Evolutionary conservation across 2,329 filamentous ascomycete genomes (phyloP), one percentile per base, ranked within the genome.

Genomic region (Hymenoscyphus infarciens): DNA sequence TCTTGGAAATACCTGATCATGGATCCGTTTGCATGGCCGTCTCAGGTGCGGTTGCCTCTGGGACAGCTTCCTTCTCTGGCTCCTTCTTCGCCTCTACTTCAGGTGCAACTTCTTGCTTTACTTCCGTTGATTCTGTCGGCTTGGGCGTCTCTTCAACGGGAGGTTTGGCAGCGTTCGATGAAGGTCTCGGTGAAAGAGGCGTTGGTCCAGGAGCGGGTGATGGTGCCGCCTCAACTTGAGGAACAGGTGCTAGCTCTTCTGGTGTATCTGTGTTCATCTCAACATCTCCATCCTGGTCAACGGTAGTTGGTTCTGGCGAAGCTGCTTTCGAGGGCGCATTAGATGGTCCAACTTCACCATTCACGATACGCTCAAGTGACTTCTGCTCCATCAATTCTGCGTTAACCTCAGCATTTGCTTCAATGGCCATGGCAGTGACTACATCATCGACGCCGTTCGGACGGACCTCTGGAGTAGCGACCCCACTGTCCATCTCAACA

Each of bases 401-500:
- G 45, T 67, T 72, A 31, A 73, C 67, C 55, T 76, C 74, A 1
- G 74, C 72, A 57, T 76, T 72, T 27, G 67, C 70, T 33, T 70
- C 68, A 2, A 64, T 63, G 1, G 67, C 65, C 54, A 68, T 63
- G 25, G 67, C 67, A 15, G 66, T 67, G 25, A 69, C 69, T 33
- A 64, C 63, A 56, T 73, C 71, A 49, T 72, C 68, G 11, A 68
- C 64, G 13, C n/a, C 42, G 15, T 68, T 65, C 22, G 60, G 65
- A 15, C 59, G 66, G 7, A 68, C 60, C 49, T 73, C 71, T 8
- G 73, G 69, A 63, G 78, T 83, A 57, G 72, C 79, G 56, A 80
- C 74, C 31, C 79, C 82, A 67, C 81, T 83, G 42, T 84, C 79
- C 62, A 79, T 74, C 27, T 82, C 83, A 31, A 81, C 79, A 68